phyloP scores from a whole-genome alignment of 441 rosid species.

The Populus hybrid region DNA sequence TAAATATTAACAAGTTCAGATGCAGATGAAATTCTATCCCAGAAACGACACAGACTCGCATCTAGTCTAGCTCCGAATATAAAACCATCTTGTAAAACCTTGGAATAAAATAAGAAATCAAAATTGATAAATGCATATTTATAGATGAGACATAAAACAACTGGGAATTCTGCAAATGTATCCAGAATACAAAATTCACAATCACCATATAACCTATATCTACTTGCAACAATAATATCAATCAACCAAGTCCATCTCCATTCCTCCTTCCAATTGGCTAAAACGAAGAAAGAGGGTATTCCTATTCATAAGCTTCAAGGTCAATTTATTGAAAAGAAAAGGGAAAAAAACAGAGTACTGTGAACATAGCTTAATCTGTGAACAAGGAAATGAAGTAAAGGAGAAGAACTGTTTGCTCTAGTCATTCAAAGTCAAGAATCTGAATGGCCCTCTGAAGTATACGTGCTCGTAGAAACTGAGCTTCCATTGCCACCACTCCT shows the following conservation, averaged over 20 bases:
- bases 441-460: slow-evolving; percentile 15
- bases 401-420: not conserved
- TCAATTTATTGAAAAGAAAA: not conserved
- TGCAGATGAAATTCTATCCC: not conserved
- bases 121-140: not conserved
- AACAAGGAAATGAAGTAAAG: not conserved
- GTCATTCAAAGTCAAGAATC: slow-evolving; percentile 10
- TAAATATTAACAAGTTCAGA: not conserved
- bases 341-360: not conserved
- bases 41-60: not conserved
- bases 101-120: not conserved
- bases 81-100: not conserved
- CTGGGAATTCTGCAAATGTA: not conserved
- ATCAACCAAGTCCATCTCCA: not conserved
- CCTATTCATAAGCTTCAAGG: not conserved
- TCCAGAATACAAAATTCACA: not conserved
- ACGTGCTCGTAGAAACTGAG: not conserved
- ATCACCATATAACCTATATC: too few relatives aligned
- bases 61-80: not conserved
- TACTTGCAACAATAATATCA: not conserved
- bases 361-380: not conserved
- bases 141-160: not conserved
- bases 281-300: not conserved
- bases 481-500: not conserved
- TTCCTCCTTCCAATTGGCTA: not conserved